Percentiles rank a stretch among this genome's conserved stretches.
Conservation (phyloP, 2,329 filamentous ascomycete species). For the Lachnellula hyalina region DNA sequence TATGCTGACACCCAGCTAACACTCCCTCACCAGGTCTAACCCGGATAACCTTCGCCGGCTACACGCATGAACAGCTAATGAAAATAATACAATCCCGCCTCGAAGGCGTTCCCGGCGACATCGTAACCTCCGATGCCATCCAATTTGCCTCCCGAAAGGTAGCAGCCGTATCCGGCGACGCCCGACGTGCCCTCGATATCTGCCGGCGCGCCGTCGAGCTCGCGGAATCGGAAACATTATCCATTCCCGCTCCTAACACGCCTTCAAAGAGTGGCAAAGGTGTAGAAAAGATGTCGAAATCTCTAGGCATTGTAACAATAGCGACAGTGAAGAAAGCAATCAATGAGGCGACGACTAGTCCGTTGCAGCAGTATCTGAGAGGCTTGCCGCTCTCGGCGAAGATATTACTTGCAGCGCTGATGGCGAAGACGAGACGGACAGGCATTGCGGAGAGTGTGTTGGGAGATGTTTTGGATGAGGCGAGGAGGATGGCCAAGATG, state of each 20-base stretch:
- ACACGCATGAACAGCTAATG: slow-evolving; percentile 96
- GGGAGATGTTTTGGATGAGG: slow-evolving; percentile 85
- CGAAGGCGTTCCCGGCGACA: slow-evolving; percentile 77
- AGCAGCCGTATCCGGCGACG: slow-evolving; percentile 91
- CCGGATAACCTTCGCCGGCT: slow-evolving; percentile 93
- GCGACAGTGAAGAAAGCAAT: slow-evolving; percentile 91
- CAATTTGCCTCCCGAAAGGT: slow-evolving; percentile 97
- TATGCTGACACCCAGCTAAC: slow-evolving; percentile 2
- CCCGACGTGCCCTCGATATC: slow-evolving; percentile 86
- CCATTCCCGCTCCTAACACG: slow-evolving; percentile 42
- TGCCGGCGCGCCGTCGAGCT: slow-evolving; percentile 93
- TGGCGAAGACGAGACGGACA: slow-evolving; percentile 73
- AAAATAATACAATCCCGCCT: slow-evolving; percentile 94
- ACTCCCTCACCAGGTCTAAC: slow-evolving; percentile 56
- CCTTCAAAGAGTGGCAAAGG: slow-evolving; percentile 52
- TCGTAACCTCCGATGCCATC: slow-evolving; percentile 88
- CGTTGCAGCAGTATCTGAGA: slow-evolving; percentile 82
- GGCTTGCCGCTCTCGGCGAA: slow-evolving; percentile 77
- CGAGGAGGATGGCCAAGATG: slow-evolving; percentile 61
- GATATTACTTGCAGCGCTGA: slow-evolving; percentile 75
- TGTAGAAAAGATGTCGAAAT: slow-evolving; percentile 12
- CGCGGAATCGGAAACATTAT: slow-evolving; percentile 65
- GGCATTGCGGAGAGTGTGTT: slow-evolving; percentile 84
- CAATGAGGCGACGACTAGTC: slow-evolving; percentile 88
- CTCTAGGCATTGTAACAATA: slow-evolving; percentile 69